Base-by-base conservation (phyloP, 768 basidiomycete genomes). In the Tricholoma bakamatsutake region DNA sequence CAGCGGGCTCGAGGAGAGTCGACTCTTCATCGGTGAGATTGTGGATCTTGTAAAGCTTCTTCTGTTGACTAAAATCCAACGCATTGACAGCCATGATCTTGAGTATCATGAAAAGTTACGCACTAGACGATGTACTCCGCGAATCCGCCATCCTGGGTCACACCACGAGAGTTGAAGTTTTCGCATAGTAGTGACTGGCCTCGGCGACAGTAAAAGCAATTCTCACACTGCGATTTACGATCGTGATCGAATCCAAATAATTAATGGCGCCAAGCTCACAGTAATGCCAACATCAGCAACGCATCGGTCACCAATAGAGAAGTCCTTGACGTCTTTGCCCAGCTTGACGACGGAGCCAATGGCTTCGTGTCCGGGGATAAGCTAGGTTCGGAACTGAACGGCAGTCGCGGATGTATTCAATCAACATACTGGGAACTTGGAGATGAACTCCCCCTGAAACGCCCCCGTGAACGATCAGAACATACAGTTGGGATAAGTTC, bases 1-100 rank as follows among this genome's bases (percentile, higher is more conserved):
- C 87, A 3, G 91, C 90, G 39, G 93, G 93, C 66, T 95, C 93
- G 34, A 94, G 77, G 17, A 96, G 81, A 2, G 90, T 93, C 1
- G 92, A 83, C 59, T 94, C 92, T 63, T 91, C 88, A 65, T 94
- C 91, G 7, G 82, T 82, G 52, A 95, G 79, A 71, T 94, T 94
- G 60, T 92, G 73, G 62, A 94, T 85, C 71, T 90, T 91, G 79
- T 90, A 95, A 17, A 90, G 74, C 64, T 93, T 93, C 67, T 84
- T 79, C 57, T 87, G 69, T 57, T 73, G 66, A 54, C 71, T 74
- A 30, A 31, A 17, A 31, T 17, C 53, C 17, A 37, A 42, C 33
- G 27, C 21, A 42, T 50, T 27, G 54, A 43, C 48, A n/a, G 24
- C 48, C 17, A 40, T 21, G 15, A 35, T 13, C 21, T 40, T 6